Conservation (phyloP, 176 grass and related monocot species). For the Alloteropsis semialata region DNA sequence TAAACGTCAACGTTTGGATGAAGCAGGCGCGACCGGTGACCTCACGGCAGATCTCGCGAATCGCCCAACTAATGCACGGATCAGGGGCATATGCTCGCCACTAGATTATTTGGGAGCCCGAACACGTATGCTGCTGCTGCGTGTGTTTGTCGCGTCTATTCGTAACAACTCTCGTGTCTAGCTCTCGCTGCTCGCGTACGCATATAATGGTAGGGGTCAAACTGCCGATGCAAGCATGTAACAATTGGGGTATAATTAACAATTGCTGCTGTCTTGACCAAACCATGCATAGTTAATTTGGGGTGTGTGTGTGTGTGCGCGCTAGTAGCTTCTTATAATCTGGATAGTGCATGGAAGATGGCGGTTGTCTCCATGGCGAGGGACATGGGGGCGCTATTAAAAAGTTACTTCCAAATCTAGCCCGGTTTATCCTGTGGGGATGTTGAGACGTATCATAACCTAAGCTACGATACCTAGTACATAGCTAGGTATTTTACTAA, state of each 20-base stretch:
- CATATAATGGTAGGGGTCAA: slow-evolving; percentile 29
- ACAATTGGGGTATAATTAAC: no score
- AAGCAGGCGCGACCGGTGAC: slow-evolving; percentile 48
- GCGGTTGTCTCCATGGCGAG: slow-evolving; percentile 23
- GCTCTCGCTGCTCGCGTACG: slow-evolving; percentile 11
- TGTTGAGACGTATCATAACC: neutral
- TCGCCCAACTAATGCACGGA: slow-evolving; percentile 5
- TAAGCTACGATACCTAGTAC: slow-evolving; percentile 1
- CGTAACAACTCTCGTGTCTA: slow-evolving; percentile 21
- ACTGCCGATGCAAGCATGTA: slow-evolving; percentile 31
- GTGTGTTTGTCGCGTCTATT: slow-evolving; percentile 22
- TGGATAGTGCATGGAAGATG: slow-evolving; percentile 12
- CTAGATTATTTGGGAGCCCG: slow-evolving; percentile 11
- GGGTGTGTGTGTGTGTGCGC: neutral
- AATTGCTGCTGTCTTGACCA: neutral
- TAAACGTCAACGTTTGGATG: slow-evolving; percentile 54
- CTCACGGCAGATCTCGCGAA: slow-evolving; percentile 36
- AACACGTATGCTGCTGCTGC: slow-evolving; percentile 13
- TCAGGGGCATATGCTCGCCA: neutral
- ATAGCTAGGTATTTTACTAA: slow-evolving; percentile 5
- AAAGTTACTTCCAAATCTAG: neutral
- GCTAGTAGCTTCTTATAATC: neutral
- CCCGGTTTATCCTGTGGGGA: neutral
- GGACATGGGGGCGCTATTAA: slow-evolving; percentile 36
- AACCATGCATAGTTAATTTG: slow-evolving; percentile 22